Percentiles rank a stretch among this genome's conserved stretches.
phyloP scores from a whole-genome alignment of 305 asterid genomes.

The Fraxinus baroniana region DNA sequence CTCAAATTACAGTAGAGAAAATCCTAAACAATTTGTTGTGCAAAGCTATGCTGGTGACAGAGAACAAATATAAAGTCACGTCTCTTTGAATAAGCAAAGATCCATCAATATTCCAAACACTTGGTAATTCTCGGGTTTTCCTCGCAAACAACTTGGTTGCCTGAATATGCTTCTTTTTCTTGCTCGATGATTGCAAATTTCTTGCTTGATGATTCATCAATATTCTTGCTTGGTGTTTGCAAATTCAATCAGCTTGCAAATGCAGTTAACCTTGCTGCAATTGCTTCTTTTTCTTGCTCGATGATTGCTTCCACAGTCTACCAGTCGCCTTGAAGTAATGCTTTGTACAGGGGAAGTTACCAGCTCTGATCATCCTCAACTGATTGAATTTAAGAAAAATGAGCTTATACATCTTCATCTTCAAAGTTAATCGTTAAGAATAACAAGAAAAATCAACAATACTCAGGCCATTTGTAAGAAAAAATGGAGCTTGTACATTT shows the following conservation, averaged over 20 bases:
- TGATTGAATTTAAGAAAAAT: constrained; percentile 7
- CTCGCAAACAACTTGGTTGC: constrained; percentile 24
- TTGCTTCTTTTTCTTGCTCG: constrained; percentile 18
- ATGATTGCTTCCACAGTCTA: constrained; percentile 16
- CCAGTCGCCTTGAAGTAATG: constrained; percentile 28
- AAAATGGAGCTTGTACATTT: background rate
- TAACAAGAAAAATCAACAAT: background rate
- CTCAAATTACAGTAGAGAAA: too few species aligned
- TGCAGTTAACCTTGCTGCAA: constrained; percentile 28
- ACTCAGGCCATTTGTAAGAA: background rate
- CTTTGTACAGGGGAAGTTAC: constrained; percentile 26
- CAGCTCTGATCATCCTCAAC: constrained; percentile 21
- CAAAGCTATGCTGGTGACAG: constrained; percentile 4
- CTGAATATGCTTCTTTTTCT: constrained; percentile 13
- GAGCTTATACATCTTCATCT: background rate
- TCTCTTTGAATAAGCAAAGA: constrained; percentile 30
- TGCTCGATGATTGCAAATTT: too few species aligned
- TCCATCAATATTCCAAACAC: constrained; percentile 24
- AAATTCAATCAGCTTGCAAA: constrained; percentile 19
- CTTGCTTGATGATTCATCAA: too few species aligned
- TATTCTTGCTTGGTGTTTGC: too few species aligned
- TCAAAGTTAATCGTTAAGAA: background rate
- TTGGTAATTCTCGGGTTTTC: constrained; percentile 23
- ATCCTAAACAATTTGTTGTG: too few species aligned
- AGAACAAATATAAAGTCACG: constrained; percentile 28